These are phyloP conservation scores for Glycine latifolia DNA, from an alignment of 306 rosid genomes.

Conservation along the genomic window DNA sequence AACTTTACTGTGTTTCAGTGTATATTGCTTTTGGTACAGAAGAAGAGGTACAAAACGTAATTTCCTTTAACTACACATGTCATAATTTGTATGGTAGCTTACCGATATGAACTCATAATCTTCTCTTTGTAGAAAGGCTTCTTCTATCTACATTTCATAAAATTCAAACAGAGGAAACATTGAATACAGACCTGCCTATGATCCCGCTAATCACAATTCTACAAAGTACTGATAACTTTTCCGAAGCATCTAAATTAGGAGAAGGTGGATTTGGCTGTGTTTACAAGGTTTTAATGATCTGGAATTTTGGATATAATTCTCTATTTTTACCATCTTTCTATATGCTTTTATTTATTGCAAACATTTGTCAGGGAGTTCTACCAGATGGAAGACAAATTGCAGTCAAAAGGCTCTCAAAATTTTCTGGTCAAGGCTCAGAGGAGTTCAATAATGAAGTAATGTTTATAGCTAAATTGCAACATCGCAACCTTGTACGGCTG, in stretches of 20 bases:
- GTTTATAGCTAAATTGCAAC: neutral
- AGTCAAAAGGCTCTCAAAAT: neutral
- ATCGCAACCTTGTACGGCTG: neutral
- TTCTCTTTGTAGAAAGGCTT: neutral
- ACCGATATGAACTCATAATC: neutral
- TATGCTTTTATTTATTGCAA: neutral
- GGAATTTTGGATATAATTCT: neutral
- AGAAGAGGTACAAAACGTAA: neutral
- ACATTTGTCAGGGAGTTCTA: slow-evolving; percentile 4
- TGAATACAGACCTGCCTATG: neutral
- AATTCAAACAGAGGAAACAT: neutral
- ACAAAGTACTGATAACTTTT: slow-evolving; percentile 1
- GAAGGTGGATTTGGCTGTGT: slow-evolving; percentile 6
- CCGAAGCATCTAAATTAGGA: neutral
- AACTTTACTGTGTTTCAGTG: neutral
- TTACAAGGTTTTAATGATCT: neutral
- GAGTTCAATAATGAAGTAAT: neutral
- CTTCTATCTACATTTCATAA: neutral
- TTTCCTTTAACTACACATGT: neutral
- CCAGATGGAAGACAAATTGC: neutral
- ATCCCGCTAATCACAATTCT: neutral
- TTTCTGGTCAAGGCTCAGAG: slow-evolving; percentile 9
- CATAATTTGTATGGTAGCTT: neutral
- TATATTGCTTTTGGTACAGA: neutral
- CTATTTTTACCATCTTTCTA: neutral